A percentile compares a stretch with the other conserved stretches of the same genome.
Evolutionary conservation across 805 yeast species (phyloP).

Genomic region (Lipomyces japonicus): DNA sequence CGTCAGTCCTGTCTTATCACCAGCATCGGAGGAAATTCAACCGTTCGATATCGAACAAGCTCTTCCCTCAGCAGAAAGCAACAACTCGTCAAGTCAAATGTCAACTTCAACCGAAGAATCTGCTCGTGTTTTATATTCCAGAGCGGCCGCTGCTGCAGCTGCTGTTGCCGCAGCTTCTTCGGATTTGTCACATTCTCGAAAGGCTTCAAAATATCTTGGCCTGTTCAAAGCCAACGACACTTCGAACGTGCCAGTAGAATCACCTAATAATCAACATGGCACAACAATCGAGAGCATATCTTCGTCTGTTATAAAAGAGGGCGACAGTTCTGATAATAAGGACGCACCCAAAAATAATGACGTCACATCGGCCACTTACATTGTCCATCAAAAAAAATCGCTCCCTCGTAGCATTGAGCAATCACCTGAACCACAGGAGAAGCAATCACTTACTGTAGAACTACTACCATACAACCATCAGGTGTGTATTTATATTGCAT

Average conservation of each 20-base stretch:
- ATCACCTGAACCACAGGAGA: slow-evolving; percentile 24
- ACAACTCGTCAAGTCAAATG: background rate
- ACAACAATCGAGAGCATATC: too few species aligned
- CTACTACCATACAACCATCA: slow-evolving; percentile 85
- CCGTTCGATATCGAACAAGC: too few species aligned
- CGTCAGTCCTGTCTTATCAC: slow-evolving; percentile 17
- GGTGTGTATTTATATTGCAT: slow-evolving; percentile 37
- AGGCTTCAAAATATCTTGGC: slow-evolving; percentile 41
- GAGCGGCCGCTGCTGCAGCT: slow-evolving; percentile 21
- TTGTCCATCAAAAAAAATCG: slow-evolving; percentile 32
- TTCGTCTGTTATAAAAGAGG: too few species aligned
- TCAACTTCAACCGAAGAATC: background rate
- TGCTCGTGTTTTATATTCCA: background rate
- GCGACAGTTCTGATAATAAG: too few species aligned
- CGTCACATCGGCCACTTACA: slow-evolving; percentile 36
- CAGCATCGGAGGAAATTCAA: background rate
- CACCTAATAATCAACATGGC: slow-evolving; percentile 2
- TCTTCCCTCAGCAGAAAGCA: background rate
- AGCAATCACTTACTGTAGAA: slow-evolving; percentile 65
- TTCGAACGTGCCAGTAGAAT: background rate
- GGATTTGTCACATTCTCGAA: slow-evolving; percentile 30
- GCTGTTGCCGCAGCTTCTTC: slow-evolving; percentile 27
- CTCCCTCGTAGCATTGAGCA: slow-evolving; percentile 25
- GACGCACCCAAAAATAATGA: slow-evolving; percentile 16
- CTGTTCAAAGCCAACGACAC: slow-evolving; percentile 37